These are phyloP conservation scores for Claviceps purpurea DNA, from an alignment of 2,329 filamentous ascomycete species.

Conservation along the genomic window DNA sequence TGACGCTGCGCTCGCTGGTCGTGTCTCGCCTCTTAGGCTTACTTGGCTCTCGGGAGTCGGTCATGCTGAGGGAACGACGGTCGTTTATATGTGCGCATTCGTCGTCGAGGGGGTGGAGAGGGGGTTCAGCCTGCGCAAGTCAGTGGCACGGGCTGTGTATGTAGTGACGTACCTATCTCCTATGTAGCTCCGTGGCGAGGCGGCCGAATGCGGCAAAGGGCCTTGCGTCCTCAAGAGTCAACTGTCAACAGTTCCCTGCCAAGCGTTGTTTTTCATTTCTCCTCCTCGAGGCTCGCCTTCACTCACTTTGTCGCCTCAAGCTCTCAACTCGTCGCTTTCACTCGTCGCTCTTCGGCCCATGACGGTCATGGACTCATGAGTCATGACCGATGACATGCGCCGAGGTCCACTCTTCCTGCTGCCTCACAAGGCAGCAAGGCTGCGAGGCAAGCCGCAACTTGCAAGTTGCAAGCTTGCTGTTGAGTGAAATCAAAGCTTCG, in stretches of 20 bases:
- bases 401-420: neutral
- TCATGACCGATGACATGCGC: too few relatives aligned
- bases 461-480: neutral
- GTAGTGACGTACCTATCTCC: too few relatives aligned
- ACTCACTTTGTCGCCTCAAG: too few relatives aligned
- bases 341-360: too few relatives aligned
- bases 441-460: neutral
- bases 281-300: too few relatives aligned
- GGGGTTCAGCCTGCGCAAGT: neutral
- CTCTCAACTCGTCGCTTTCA: too few relatives aligned
- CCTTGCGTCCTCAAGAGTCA: too few relatives aligned
- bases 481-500: too few relatives aligned
- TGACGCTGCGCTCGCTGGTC: neutral
- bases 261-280: neutral
- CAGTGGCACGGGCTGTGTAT: too few relatives aligned
- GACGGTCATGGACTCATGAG: too few relatives aligned
- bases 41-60: neutral
- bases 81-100: constrained; percentile 33
- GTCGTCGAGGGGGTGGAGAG: constrained; percentile 2
- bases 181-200: too few relatives aligned
- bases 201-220: neutral
- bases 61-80: constrained; percentile 22
- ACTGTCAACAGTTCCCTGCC: neutral
- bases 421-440: neutral
- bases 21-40: neutral